Evolutionary conservation across 2,329 filamentous ascomycete species (phyloP), one percentile per base, ranked within the genome.

Genomic region (Tolypocladium album): DNA sequence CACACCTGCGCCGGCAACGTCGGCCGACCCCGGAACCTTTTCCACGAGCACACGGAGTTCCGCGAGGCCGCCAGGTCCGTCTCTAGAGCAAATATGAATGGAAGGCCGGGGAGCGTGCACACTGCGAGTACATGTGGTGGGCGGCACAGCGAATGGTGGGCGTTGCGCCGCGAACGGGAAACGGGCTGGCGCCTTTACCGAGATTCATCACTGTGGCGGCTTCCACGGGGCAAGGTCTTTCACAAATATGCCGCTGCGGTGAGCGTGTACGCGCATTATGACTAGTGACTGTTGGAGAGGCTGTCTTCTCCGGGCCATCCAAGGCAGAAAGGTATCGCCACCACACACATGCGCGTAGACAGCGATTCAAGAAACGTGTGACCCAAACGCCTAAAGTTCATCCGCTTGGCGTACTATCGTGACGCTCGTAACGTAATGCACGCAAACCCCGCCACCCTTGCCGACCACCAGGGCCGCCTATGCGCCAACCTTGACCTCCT

Each of bases 401-500:
- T 31, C 27, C 27, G 5, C 31, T 34, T 13, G 27, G 5, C 50
- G 9, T 36, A 27, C 27, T n/a, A n/a, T 53, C 50, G 15, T 53
- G 9, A 17, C 47, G 27, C 50, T n/a, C 17, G 17, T n/a, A n/a
- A 53, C 3, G n/a, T 6, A 36, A n/a, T 20, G 50, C 50, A 53
- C 27, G 3, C 20, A 13, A 38, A 13, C 9, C 3, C 36, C 31
- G 3, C 7, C 3, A 2, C 47, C 47, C 15, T 52, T 11, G 47
- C 12, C 15, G 15, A 7, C 17, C 27, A 53, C 15, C 47, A 3
- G 20, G n/a, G 9, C 6, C 50, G 11, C 27, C 17, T 47, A 63
- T 20, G 60, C 59, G 24, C 57, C 60, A 1, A 60, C 61, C 31
- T 56, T 47, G 40, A 59, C 60, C 31, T 55, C 58, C 11, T 56